Conservation (phyloP, 2,329 filamentous ascomycete species). For the Escovopsis sp. region DNA sequence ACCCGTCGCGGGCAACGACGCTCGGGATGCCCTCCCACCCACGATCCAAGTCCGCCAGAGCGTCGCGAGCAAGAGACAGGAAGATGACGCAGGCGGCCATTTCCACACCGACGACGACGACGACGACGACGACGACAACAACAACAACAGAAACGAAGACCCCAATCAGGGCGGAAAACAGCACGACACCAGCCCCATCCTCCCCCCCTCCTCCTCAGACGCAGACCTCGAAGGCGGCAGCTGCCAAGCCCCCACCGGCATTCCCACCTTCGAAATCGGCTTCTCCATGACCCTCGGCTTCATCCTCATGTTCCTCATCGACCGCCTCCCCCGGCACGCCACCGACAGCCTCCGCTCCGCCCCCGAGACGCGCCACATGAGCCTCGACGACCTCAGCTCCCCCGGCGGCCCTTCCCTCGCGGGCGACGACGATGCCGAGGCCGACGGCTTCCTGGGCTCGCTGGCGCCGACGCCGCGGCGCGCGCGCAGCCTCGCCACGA, state of each 20-base stretch:
- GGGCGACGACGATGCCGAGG: slow-evolving; percentile 29
- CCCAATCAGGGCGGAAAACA: slow-evolving; percentile 6
- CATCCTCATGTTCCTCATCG: slow-evolving; percentile 91
- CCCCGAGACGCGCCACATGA: slow-evolving; percentile 68
- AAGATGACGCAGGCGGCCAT: background rate
- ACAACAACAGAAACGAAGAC: no score
- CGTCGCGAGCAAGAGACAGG: background rate
- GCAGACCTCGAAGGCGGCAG: slow-evolving; percentile 15
- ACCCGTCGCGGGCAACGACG: slow-evolving; percentile 1
- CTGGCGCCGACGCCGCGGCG: slow-evolving; percentile 41
- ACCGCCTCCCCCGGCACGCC: slow-evolving; percentile 64
- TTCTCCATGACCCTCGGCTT: slow-evolving; percentile 79
- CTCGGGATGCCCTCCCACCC: background rate
- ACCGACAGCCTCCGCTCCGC: slow-evolving; percentile 47
- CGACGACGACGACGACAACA: no score
- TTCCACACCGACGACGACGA: no score
- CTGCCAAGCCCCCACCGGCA: slow-evolving; percentile 16
- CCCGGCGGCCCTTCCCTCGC: slow-evolving; percentile 24
- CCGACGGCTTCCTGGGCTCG: slow-evolving; percentile 43
- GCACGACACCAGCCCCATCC: background rate
- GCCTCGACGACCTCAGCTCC: slow-evolving; percentile 62
- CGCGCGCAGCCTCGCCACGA: slow-evolving; percentile 60
- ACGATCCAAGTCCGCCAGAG: slow-evolving; percentile 2
- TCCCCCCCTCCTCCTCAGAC: slow-evolving; percentile 3
- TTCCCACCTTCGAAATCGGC: slow-evolving; percentile 66